A percentile compares a stretch with the other conserved stretches of the same genome.
Evolutionary conservation across 768 basidiomycete species (phyloP).

Genomic region (Phanerochaete sordida): DNA sequence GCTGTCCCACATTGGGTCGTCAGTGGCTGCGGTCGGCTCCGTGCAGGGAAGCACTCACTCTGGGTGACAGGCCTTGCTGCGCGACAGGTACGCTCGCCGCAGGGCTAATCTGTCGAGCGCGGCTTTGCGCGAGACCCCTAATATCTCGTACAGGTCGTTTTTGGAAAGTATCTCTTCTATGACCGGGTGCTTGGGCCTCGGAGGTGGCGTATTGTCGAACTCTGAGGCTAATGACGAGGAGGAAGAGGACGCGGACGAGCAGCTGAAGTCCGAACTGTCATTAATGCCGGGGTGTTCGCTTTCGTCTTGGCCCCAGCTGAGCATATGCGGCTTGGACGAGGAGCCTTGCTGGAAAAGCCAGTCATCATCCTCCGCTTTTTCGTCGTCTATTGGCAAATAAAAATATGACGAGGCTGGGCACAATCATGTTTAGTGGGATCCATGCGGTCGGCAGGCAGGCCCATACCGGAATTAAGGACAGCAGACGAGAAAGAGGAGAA

Average conservation of each 20-base stretch:
- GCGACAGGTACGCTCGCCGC: constrained; percentile 69
- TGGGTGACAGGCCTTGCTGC: constrained; percentile 80
- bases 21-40: background rate
- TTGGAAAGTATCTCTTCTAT: constrained; percentile 54
- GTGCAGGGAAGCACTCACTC: constrained; percentile 52
- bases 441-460: background rate
- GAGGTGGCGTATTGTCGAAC: constrained; percentile 4
- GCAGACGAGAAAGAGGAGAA: constrained; percentile 25
- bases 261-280: constrained; percentile 22
- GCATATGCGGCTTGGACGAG: background rate
- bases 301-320: constrained; percentile 6
- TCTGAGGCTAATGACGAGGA: constrained; percentile 18
- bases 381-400: constrained; percentile 58
- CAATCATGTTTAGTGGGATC: background rate
- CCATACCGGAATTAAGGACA: constrained; percentile 8
- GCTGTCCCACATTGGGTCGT: constrained; percentile 33
- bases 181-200: constrained; percentile 24
- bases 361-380: constrained; percentile 23
- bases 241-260: constrained; percentile 24
- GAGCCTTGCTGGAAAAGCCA: background rate
- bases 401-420: constrained; percentile 59
- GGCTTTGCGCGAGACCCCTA: constrained; percentile 55
- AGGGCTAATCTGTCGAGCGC: constrained; percentile 58
- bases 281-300: constrained; percentile 3
- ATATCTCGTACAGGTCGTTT: constrained; percentile 69